A percentile compares a stretch with the other conserved stretches of the same genome.
Evolutionary conservation across 192 early-diverging fungal genomes (phyloP).

Genomic region (Haplosporangium gracile): DNA sequence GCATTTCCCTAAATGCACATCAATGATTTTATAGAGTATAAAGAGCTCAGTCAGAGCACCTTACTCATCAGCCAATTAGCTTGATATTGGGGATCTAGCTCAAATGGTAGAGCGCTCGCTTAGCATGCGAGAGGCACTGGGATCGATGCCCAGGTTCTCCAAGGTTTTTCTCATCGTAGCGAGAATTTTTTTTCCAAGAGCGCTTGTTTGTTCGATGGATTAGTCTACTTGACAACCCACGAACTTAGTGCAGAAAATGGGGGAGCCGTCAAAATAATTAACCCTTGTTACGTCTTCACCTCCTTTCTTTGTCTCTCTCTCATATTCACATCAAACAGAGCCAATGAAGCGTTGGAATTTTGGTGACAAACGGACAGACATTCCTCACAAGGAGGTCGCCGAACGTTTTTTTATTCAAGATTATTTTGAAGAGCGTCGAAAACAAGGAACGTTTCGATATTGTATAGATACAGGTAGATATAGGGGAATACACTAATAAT

Average conservation of each 20-base stretch:
- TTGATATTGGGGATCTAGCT: slow-evolving; percentile 63
- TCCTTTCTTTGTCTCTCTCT: too few species aligned
- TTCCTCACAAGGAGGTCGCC: background rate
- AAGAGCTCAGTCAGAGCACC: too few species aligned
- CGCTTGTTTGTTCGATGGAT: background rate
- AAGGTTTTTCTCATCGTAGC: slow-evolving; percentile 9
- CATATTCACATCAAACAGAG: background rate
- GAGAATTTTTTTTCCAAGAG: background rate
- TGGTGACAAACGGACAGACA: background rate
- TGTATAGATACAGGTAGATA: background rate
- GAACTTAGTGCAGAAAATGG: too few species aligned
- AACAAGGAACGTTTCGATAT: background rate
- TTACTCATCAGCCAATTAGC: too few species aligned
- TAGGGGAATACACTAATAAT: background rate
- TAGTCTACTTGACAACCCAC: too few species aligned
- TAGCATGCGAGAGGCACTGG: slow-evolving; percentile 71
- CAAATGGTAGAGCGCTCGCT: slow-evolving; percentile 75
- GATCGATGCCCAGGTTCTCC: slow-evolving; percentile 71
- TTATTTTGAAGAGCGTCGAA: background rate
- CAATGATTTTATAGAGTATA: too few species aligned
- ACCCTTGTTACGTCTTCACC: too few species aligned
- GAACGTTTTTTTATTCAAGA: background rate
- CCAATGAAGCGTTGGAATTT: background rate
- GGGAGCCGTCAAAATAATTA: too few species aligned
- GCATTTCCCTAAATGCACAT: background rate